Evolutionary conservation across 2,329 filamentous ascomycete genomes (phyloP).

Genomic region (Fusarium stilboides): DNA sequence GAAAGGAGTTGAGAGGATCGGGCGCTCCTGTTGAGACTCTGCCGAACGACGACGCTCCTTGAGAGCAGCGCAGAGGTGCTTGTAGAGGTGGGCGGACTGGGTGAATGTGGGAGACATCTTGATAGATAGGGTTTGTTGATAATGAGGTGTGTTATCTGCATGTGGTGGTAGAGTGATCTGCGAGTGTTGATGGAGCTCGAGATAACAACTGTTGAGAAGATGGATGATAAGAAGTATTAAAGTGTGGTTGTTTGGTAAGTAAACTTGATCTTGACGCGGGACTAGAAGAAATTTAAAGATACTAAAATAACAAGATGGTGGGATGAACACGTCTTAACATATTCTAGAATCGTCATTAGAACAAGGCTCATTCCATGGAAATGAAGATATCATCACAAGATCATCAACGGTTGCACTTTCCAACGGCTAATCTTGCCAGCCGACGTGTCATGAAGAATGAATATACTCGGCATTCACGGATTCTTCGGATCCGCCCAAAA

Average conservation of each 20-base stretch:
- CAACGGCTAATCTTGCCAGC: constrained; percentile 9
- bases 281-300: background rate
- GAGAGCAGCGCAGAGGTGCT: constrained; percentile 11
- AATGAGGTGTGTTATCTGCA: background rate
- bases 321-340: background rate
- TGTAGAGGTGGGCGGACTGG: constrained; percentile 16
- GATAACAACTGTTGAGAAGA: background rate
- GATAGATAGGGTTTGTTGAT: background rate
- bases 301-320: background rate
- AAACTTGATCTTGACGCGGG: background rate
- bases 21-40: background rate
- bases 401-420: background rate
- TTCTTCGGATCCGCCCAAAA: background rate
- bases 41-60: constrained; percentile 7
- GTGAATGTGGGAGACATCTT: constrained; percentile 25
- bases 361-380: background rate
- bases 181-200: background rate
- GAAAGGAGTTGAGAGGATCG: background rate
- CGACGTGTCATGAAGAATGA: background rate
- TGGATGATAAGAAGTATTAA: background rate
- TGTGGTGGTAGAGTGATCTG: background rate
- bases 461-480: background rate
- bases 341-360: constrained; percentile 2
- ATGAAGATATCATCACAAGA: constrained; percentile 9
- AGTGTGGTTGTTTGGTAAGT: background rate